phyloP scores from a whole-genome alignment of 306 rosid species.

The Elaeagnus macrophylla region DNA sequence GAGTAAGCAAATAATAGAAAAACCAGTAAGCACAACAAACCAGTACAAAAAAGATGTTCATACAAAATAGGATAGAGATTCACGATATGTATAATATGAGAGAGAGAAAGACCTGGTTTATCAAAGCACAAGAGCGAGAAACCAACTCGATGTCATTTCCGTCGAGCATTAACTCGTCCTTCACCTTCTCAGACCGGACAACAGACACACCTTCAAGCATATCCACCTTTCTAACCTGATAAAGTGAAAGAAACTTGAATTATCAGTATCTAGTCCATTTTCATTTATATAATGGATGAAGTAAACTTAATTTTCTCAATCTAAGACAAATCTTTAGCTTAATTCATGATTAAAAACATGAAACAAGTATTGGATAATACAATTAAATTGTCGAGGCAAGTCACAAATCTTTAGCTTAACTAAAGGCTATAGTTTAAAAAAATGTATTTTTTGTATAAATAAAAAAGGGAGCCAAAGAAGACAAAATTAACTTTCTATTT shows the following conservation, averaged over 20 bases:
- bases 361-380: too few species aligned
- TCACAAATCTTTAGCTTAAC: too few species aligned
- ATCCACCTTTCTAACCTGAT: slow-evolving; percentile 73
- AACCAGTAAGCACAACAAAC: neutral
- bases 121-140: slow-evolving; percentile 61
- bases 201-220: slow-evolving; percentile 67
- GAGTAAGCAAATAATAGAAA: neutral
- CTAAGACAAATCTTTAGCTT: too few species aligned
- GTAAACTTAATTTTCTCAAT: too few species aligned
- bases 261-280: neutral
- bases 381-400: too few species aligned
- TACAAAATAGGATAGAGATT: neutral
- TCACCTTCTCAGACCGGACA: slow-evolving; percentile 67
- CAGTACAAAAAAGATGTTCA: too few species aligned
- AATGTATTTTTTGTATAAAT: too few species aligned
- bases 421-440: too few species aligned
- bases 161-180: slow-evolving; percentile 65
- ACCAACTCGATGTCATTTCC: slow-evolving; percentile 81
- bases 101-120: slow-evolving; percentile 47
- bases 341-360: too few species aligned
- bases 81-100: neutral
- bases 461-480: too few species aligned
- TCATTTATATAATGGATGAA: too few species aligned
- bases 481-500: too few species aligned
- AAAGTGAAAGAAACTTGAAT: slow-evolving; percentile 1